These are phyloP conservation scores for Polychaeton citri DNA, from an alignment of 2,329 filamentous ascomycete species.

Conservation along the genomic window DNA sequence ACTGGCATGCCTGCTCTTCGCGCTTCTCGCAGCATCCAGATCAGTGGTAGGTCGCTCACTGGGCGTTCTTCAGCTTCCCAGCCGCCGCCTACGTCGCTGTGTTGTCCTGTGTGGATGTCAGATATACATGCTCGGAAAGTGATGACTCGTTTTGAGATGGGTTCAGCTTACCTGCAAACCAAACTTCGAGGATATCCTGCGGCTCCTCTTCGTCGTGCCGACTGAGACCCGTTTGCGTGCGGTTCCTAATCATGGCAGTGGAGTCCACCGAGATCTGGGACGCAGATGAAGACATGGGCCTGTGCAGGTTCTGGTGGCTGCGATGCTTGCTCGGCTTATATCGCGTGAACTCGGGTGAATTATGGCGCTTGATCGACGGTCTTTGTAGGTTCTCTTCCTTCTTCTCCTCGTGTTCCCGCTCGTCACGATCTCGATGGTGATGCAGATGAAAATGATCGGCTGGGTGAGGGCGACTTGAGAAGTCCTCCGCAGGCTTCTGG, in stretches of 20 bases:
- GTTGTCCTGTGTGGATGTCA: conserved; percentile 37
- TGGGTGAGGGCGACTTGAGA: neutral
- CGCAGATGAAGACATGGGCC: conserved; percentile 14
- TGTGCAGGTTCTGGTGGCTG: neutral
- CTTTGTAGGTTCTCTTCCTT: conserved; percentile 5
- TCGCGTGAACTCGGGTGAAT: neutral
- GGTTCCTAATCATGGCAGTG: conserved; percentile 2
- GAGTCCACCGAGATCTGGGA: conserved; percentile 15
- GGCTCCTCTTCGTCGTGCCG: conserved; percentile 12
- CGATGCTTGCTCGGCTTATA: conserved; percentile 4
- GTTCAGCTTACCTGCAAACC: conserved; percentile 58
- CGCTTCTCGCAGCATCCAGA: conserved; percentile 48
- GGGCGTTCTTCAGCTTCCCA: conserved; percentile 7
- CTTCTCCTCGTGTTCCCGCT: too few relatives aligned
- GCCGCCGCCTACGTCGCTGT: conserved; percentile 30
- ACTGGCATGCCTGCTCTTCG: conserved; percentile 55
- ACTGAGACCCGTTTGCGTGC: conserved; percentile 3
- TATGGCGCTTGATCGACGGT: conserved; percentile 3
- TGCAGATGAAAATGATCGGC: conserved; percentile 7
- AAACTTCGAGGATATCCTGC: conserved; percentile 68
- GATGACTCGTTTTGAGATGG: too few relatives aligned
- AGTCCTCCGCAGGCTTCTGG: conserved; percentile 16
- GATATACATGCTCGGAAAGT: too few relatives aligned
- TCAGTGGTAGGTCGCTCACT: conserved; percentile 6
- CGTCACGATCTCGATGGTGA: conserved; percentile 5